These are phyloP conservation scores for Cokeromyces recurvatus DNA, from an alignment of 371 early-diverging fungal species.

Conservation along the genomic window DNA sequence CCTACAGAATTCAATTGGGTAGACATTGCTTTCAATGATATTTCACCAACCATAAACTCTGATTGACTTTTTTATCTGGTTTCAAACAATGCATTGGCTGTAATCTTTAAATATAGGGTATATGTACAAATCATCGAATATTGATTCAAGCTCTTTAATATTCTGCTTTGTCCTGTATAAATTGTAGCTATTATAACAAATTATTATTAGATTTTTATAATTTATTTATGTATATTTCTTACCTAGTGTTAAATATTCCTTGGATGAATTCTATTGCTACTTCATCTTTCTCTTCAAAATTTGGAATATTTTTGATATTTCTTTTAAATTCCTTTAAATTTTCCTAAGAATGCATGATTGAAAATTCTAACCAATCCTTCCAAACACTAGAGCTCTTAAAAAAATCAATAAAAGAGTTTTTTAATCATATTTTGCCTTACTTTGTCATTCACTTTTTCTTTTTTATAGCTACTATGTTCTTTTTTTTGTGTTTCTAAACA, in stretches of 20 bases:
- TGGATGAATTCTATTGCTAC: slow-evolving; percentile 4
- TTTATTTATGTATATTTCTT: slow-evolving; percentile 2
- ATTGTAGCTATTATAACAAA: slow-evolving; percentile 4
- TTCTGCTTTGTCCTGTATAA: slow-evolving; percentile 3
- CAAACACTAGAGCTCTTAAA: slow-evolving; percentile 2
- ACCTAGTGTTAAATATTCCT: slow-evolving; percentile 5
- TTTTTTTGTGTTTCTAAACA: neutral
- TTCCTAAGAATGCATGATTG: slow-evolving; percentile 1
- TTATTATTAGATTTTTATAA: slow-evolving; percentile 6
- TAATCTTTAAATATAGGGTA: slow-evolving; percentile 5
- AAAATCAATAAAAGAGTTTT: neutral
- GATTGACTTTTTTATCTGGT: slow-evolving; percentile 1
- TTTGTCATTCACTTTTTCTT: slow-evolving; percentile 1
- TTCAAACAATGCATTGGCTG: slow-evolving; percentile 1
- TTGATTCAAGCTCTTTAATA: slow-evolving; percentile 1
- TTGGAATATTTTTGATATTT: slow-evolving; percentile 5
- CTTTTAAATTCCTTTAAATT: slow-evolving; percentile 1
- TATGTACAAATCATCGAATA: slow-evolving; percentile 6
- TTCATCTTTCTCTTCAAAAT: slow-evolving; percentile 8
- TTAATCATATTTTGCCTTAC: neutral
- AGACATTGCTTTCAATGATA: slow-evolving; percentile 3
- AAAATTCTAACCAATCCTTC: slow-evolving; percentile 5
- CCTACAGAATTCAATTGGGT: slow-evolving; percentile 6
- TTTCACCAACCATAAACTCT: slow-evolving; percentile 6
- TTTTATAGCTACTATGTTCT: slow-evolving; percentile 1